Evolutionary conservation across 306 rosid species (phyloP).

Genomic region (Citrullus mucosospermus): DNA sequence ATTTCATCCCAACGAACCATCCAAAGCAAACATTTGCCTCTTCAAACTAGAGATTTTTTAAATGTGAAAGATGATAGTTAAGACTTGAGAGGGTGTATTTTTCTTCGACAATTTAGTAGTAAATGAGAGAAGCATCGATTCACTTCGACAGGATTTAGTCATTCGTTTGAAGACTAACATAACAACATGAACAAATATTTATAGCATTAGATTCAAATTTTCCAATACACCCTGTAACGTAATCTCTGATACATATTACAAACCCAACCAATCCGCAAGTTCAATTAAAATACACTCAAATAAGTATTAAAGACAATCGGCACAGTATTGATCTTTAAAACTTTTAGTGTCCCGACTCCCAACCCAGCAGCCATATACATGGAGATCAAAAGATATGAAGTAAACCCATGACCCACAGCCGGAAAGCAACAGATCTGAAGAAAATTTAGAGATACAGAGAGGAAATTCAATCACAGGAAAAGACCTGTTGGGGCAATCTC

Average conservation of each 20-base stretch:
- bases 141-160: neutral
- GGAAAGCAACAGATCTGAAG: neutral
- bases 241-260: neutral
- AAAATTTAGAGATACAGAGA: neutral
- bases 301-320: neutral
- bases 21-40: neutral
- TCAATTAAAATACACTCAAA: neutral
- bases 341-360: neutral
- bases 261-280: neutral
- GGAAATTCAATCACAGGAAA: slow-evolving; percentile 41
- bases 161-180: neutral
- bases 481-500: slow-evolving; percentile 72
- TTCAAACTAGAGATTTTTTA: neutral
- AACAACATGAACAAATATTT: neutral
- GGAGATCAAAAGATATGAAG: neutral
- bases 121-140: neutral
- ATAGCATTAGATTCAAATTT: neutral
- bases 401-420: neutral
- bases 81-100: neutral
- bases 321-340: neutral
- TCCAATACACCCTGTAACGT: neutral
- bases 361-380: neutral
- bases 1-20: neutral
- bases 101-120: neutral
- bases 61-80: neutral